Percentiles rank a stretch among this genome's conserved stretches.
Conservation (phyloP, 139 green algal species). For the Spirogloea muscicola region DNA sequence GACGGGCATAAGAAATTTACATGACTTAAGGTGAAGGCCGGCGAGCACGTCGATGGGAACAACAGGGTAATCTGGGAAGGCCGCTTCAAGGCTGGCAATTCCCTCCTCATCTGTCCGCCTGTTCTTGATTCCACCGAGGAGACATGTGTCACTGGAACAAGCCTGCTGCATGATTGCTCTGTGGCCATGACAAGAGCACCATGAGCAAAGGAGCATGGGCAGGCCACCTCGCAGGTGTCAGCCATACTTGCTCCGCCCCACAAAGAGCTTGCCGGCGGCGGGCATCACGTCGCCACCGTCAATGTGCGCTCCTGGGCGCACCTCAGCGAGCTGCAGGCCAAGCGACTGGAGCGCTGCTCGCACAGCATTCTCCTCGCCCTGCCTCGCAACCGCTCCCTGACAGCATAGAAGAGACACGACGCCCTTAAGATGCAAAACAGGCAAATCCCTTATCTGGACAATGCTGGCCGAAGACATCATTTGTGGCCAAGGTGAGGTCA, state of each 20-base stretch:
- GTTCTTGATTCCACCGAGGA: not conserved
- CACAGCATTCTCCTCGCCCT: slow-evolving; percentile 18
- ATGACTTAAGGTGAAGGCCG: slow-evolving; percentile 15
- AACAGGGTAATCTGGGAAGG: slow-evolving; percentile 8
- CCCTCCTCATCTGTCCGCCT: slow-evolving; percentile 9
- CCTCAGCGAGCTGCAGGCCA: not conserved
- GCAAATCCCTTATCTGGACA: not conserved
- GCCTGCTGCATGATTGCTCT: too few species aligned
- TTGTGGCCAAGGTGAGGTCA: not conserved
- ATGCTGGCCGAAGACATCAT: not conserved
- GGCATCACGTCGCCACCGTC: slow-evolving; percentile 32
- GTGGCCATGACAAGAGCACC: too few species aligned
- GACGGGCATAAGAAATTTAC: slow-evolving; percentile 9
- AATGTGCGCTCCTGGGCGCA: not conserved
- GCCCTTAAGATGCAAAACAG: not conserved
- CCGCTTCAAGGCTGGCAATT: not conserved
- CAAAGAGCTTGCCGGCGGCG: slow-evolving; percentile 17
- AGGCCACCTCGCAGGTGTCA: too few species aligned
- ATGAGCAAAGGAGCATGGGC: too few species aligned
- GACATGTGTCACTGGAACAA: too few species aligned
- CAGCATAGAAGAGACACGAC: not conserved
- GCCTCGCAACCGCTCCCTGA: slow-evolving; percentile 7
- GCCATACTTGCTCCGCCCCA: slow-evolving; percentile 9
- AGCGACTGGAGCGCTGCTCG: not conserved
- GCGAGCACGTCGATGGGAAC: not conserved